Evolutionary conservation across 2,329 filamentous ascomycete species (phyloP).

Genomic region (Aspergillus terreus): DNA sequence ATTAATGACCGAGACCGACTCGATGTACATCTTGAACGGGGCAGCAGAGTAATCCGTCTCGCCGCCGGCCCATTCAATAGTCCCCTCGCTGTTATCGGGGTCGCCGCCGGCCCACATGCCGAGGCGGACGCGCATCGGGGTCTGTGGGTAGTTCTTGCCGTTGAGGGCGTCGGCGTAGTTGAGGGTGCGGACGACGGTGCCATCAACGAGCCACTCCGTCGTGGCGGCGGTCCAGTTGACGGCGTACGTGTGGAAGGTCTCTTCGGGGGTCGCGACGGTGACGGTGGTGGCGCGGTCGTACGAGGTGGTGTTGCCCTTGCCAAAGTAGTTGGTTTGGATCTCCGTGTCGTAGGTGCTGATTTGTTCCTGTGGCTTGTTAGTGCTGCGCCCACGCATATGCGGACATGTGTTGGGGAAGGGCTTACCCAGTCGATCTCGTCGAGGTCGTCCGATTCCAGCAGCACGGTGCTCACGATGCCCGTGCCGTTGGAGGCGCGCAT

Average conservation of each 20-base stretch:
- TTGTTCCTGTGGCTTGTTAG: constrained; percentile 25
- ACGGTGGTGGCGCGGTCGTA: constrained; percentile 86
- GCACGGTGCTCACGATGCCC: constrained; percentile 90
- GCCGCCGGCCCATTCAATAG: constrained; percentile 68
- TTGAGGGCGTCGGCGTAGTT: constrained; percentile 56
- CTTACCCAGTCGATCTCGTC: constrained; percentile 98
- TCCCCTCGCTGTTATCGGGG: constrained; percentile 39
- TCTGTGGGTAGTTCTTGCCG: constrained; percentile 64
- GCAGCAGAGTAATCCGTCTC: constrained; percentile 61
- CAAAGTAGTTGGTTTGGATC: constrained; percentile 87
- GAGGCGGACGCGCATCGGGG: constrained; percentile 67
- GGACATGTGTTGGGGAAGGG: constrained; percentile 47
- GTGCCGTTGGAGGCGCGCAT: constrained; percentile 82
- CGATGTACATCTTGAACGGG: constrained; percentile 66
- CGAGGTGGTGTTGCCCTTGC: constrained; percentile 73
- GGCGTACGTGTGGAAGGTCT: constrained; percentile 43
- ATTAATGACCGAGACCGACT: background rate
- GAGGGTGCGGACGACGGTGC: constrained; percentile 58
- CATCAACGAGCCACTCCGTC: constrained; percentile 65
- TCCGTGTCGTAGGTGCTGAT: constrained; percentile 29
- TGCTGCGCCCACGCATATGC: too few relatives aligned
- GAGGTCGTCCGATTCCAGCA: constrained; percentile 83
- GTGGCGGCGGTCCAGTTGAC: constrained; percentile 64
- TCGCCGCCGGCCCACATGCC: constrained; percentile 67
- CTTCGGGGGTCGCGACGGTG: constrained; percentile 55